Base-by-base conservation (phyloP, 345 rosid genomes). In the Trapa bicornis region DNA sequence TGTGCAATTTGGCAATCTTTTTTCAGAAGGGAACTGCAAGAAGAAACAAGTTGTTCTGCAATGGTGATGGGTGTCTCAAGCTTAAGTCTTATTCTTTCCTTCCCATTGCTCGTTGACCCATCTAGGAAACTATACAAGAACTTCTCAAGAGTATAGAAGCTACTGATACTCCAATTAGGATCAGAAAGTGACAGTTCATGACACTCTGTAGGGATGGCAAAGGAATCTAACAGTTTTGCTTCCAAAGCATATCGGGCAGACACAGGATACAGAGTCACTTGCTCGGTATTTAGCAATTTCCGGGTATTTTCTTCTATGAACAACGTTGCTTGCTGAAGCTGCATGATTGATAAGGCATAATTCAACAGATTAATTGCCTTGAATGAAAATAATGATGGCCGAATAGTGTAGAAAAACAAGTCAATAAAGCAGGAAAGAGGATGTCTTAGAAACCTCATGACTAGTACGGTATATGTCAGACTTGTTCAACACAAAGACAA, bases 31-130 rank as follows among this genome's bases (percentile, higher is more conserved):
- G 85, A 73, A 68, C 86, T 96, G 68, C 86, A 87, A 14, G 85
- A 73, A 70, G 96, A 85, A 73, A 91, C 84, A 35, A 91, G 73
- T 42, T 86, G 87, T 66, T 91, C 92, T 10, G 97, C 92, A 78
- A 91, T 89, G 41, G 80, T 80, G 71, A 86, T 80, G 32, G 97
- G 96, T 39, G 96, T 94, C 85, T 85, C 96, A 70, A 94, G 89
- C 81, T 91, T 94, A 76, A 94, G 97, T 81, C 76, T 86, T 77
- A 87, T 83, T 78, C 99, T 86, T 74, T 94, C 96, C 88, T 79
- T 81, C 53, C 97, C 97, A 3, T 65, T 75, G 61, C 75, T 74
- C 39, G 97, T 82, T 74, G 98, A 82, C 72, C 91, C 86, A 79
- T 93, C 98, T 73, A 93, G 69, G 75, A 93, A 88, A 71, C 89